Evolutionary conservation across 345 rosid genomes (phyloP), one percentile per base, ranked within the genome.

Genomic region (Punica granatum): DNA sequence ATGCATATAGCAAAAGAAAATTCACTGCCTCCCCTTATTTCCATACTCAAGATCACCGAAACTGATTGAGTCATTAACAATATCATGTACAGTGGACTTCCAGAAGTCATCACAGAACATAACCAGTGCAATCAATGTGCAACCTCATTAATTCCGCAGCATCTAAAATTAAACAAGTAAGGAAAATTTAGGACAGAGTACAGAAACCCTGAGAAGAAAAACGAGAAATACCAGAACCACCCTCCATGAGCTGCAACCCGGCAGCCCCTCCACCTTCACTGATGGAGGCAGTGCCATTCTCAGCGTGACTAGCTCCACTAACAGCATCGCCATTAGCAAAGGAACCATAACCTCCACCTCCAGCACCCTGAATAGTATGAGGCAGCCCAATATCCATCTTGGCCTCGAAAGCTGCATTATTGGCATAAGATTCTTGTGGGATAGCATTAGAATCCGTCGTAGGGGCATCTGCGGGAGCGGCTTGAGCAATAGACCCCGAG

Each of bases 221-320:
- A 69, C 33, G 65, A 48, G 30, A 70, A 32, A 69, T 85, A 94
- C 99, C 92, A 64, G 88, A 64, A 72, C 79, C 78, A 69, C 86
- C 90, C 72, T 69, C 78, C 66, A 65, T 73, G 44, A 72, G 88
- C 7, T 81, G 80, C 58, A 70, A 77, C 14, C 67, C 66, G 62
- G 80, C 80, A 68, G 76, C 71, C 60, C 70, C 71, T 60, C 70
- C 88, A 67, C 76, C 74, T 19, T 53, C 75, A 25, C 63, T 65
- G 58, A 79, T 85, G 21, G 76, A 76, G 63, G 80, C 78, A 75
- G 44, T 78, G 44, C 92, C 96, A 76, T 88, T 94, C 81, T 88
- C 96, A 43, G 64, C 72, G 74, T 66, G 67, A 71, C 71, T 83
- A 4, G 71, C 72, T 68, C 72, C 85, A 67, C 67, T 59, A 63